A percentile compares a stretch with the other conserved stretches of the same genome.
Conservation (phyloP, 2,329 filamentous ascomycete species). For the Colletotrichum neosansevieriae region DNA sequence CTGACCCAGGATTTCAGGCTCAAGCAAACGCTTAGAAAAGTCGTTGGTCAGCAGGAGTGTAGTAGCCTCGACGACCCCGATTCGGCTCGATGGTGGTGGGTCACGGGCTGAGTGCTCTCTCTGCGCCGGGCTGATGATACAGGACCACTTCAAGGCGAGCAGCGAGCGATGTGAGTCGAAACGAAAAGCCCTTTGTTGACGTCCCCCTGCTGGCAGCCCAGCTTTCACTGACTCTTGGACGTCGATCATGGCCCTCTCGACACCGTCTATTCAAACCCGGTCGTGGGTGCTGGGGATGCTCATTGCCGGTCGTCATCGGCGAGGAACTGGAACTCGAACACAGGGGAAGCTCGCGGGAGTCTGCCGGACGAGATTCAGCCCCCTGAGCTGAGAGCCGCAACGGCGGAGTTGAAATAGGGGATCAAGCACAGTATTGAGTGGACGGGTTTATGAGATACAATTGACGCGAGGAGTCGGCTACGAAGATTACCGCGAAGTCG, state of each 20-base stretch:
- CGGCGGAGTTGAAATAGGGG: not conserved
- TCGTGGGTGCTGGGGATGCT: slow-evolving; percentile 59
- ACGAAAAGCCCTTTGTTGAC: slow-evolving; percentile 71
- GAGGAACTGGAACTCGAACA: slow-evolving; percentile 61
- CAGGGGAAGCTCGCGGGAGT: not conserved
- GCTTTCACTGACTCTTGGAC: slow-evolving; percentile 65
- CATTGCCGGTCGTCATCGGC: slow-evolving; percentile 69
- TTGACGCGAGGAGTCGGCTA: no score
- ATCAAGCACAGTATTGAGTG: no score
- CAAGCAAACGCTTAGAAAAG: not conserved
- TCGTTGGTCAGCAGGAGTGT: not conserved
- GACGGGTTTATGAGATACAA: no score
- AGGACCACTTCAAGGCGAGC: not conserved
- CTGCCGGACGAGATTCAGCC: not conserved
- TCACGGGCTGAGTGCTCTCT: slow-evolving; percentile 32
- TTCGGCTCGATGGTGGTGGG: slow-evolving; percentile 29
- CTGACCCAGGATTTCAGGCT: slow-evolving; percentile 40
- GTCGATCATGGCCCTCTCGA: slow-evolving; percentile 63
- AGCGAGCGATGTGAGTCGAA: slow-evolving; percentile 62
- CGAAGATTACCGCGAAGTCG: no score
- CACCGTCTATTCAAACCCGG: slow-evolving; percentile 63
- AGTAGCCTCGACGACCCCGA: not conserved
- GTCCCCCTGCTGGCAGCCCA: slow-evolving; percentile 68
- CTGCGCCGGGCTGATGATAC: slow-evolving; percentile 37
- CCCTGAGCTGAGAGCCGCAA: not conserved